phyloP scores from a whole-genome alignment of 371 early-diverging fungal species.

The Mortierella sp. region DNA sequence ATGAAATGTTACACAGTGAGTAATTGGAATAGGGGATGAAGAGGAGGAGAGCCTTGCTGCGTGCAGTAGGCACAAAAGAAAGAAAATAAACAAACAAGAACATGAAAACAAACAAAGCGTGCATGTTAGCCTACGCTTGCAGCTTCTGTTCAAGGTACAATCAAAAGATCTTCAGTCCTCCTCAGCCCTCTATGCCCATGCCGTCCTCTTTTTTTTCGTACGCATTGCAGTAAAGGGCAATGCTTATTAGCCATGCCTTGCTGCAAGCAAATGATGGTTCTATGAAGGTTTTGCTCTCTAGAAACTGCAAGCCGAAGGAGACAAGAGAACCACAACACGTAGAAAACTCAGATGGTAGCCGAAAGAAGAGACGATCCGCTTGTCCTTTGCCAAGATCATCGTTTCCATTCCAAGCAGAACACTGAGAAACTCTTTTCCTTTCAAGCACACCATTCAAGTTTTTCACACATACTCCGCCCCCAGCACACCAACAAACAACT shows the following conservation, averaged over 20 bases:
- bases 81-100: not conserved
- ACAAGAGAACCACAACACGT: not conserved
- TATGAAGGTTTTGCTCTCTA: too few relatives aligned
- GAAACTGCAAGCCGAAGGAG: not conserved
- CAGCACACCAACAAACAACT: too few relatives aligned
- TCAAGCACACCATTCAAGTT: not conserved
- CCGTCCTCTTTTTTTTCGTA: not conserved
- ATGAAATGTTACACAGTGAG: slow-evolving; percentile 9
- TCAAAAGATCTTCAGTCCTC: slow-evolving; percentile 10
- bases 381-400: not conserved
- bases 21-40: not conserved
- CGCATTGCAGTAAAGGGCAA: not conserved
- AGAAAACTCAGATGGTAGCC: not conserved
- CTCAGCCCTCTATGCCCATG: not conserved
- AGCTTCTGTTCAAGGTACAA: not conserved
- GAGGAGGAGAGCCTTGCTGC: not conserved
- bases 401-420: not conserved
- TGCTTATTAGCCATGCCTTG: too few relatives aligned
- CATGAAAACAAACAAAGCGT: not conserved
- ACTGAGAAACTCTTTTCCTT: not conserved
- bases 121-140: not conserved
- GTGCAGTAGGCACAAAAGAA: not conserved
- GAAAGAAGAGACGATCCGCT: not conserved
- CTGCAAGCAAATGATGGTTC: too few relatives aligned
- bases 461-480: not conserved